Evolutionary conservation across 208 protist species (phyloP), one percentile per base, ranked within the genome.

Genomic region (Wallacemonas rigidus): DNA sequence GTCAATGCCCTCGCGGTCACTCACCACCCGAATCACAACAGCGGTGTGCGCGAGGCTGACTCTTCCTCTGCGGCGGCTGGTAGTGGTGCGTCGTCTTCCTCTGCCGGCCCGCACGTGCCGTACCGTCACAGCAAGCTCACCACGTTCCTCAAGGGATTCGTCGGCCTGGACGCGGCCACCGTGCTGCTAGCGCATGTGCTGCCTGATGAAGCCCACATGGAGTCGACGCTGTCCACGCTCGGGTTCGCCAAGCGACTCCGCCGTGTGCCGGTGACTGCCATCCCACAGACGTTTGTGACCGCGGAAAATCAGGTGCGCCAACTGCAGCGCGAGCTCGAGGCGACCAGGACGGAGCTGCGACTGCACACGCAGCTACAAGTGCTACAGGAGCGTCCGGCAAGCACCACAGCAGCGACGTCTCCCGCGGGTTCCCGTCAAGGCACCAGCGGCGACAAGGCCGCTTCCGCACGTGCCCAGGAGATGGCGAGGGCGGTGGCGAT

Each of bases 81-180:
- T 26, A 26, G 26, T 26, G 26, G 26, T 26, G 26, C 26, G 26
- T 26, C 26, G 26, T 78, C 87, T 72, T 45, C 91, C 4, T 72
- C 11, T 4, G 62, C 41, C 12, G 54, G 97, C 38, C 65, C 67
- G 36, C 77, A 91, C 75, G 81, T 94, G 54, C 87, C 89, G 1
- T 98, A 93, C 70, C 88, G 92, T 12, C 83, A 94, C 44, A 91
- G 87, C 64, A 97, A 95, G 71, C 84, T 98, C 36, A 98, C 97
- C n/a, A 89, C 77, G 60, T 64, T 98, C n/a, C 79, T 98, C n/a
- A 98, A 97, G 70, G 87, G 87, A 36, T 83, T 74, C 48, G 71
- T 96, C 2, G 92, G 91, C 53, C 92, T 94, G 0, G 77, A 74
- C 45, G 86, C 89, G 51, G 84, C 82, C 61, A 98, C 93, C n/a